A percentile compares a stretch with the other conserved stretches of the same genome.
Evolutionary conservation across 2,329 filamentous ascomycete species (phyloP).

Genomic region (Shiraia sp.): DNA sequence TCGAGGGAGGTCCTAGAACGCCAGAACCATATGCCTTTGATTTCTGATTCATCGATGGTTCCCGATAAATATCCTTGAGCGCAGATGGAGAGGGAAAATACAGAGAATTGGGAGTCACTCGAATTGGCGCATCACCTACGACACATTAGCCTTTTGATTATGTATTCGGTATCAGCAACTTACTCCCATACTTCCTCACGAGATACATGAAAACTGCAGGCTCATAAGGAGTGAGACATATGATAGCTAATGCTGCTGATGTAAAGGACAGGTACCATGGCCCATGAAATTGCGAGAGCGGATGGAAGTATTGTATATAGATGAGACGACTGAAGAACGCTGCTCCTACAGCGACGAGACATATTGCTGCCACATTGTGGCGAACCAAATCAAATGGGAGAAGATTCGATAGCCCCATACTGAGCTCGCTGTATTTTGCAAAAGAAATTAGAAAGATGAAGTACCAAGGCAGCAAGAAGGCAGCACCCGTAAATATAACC

Average conservation of each 20-base stretch:
- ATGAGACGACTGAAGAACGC: conserved; percentile 24
- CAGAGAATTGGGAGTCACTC: conserved; percentile 45
- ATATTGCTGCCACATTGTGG: too few relatives aligned
- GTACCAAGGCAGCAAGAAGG: too few relatives aligned
- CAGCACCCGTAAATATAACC: too few relatives aligned
- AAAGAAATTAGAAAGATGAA: too few relatives aligned
- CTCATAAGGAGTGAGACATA: conserved; percentile 32
- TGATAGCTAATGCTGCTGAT: conserved; percentile 32
- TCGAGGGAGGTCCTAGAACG: conserved; percentile 40
- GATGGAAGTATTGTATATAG: conserved; percentile 48
- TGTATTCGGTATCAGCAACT: conserved; percentile 1
- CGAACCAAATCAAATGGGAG: too few relatives aligned
- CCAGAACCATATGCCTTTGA: conserved; percentile 41
- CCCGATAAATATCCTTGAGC: conserved; percentile 48
- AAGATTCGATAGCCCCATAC: too few relatives aligned
- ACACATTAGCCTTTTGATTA: conserved; percentile 1
- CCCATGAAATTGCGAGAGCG: conserved; percentile 49
- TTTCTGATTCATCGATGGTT: conserved; percentile 44
- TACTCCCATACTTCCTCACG: conserved; percentile 34
- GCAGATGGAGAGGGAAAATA: conserved; percentile 43
- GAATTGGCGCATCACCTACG: conserved; percentile 39
- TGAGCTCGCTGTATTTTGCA: too few relatives aligned
- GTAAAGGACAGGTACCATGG: conserved; percentile 46
- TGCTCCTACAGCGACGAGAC: conserved; percentile 6
- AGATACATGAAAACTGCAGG: conserved; percentile 36